Conservation (phyloP, 2,329 filamentous ascomycete genomes). For the Pyrenochaeta sp. region DNA sequence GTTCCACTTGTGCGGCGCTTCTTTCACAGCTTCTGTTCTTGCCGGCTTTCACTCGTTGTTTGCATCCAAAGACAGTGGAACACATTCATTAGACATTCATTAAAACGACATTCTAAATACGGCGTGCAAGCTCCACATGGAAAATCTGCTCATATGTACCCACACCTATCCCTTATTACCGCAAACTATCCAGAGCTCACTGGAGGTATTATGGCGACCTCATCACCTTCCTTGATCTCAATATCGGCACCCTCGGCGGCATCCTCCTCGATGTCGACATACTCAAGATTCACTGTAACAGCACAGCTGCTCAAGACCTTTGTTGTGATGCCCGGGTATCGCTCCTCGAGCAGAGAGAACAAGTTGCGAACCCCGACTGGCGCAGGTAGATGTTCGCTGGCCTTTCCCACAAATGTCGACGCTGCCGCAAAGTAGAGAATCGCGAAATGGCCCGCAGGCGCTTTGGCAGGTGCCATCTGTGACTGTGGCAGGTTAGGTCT, state of each 20-base stretch:
- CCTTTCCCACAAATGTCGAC: constrained; percentile 72
- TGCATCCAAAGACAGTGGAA: too few species aligned
- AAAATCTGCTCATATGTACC: too few species aligned
- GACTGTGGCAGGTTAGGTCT: constrained; percentile 20
- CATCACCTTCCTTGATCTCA: constrained; percentile 75
- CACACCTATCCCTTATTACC: too few species aligned
- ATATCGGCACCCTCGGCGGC: constrained; percentile 54
- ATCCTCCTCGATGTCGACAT: constrained; percentile 73
- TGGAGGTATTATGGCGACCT: constrained; percentile 86
- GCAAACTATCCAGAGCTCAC: constrained; percentile 83
- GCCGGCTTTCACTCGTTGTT: too few species aligned
- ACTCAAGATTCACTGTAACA: constrained; percentile 81
- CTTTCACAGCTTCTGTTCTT: too few species aligned
- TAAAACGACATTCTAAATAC: too few species aligned
- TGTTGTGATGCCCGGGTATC: constrained; percentile 72
- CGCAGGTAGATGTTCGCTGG: constrained; percentile 70
- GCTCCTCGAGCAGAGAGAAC: constrained; percentile 71
- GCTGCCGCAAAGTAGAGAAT: constrained; percentile 84
- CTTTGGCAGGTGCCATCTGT: constrained; percentile 53
- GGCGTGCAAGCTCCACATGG: too few species aligned
- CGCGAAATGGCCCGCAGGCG: constrained; percentile 72
- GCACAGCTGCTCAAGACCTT: constrained; percentile 76
- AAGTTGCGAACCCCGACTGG: constrained; percentile 69
- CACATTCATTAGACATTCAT: too few species aligned
- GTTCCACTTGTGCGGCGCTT: too few species aligned